Percentiles rank a stretch among this genome's conserved stretches.
Conservation (phyloP, 2,329 filamentous ascomycete genomes). For the Calonectria pseudoreteaudii region DNA sequence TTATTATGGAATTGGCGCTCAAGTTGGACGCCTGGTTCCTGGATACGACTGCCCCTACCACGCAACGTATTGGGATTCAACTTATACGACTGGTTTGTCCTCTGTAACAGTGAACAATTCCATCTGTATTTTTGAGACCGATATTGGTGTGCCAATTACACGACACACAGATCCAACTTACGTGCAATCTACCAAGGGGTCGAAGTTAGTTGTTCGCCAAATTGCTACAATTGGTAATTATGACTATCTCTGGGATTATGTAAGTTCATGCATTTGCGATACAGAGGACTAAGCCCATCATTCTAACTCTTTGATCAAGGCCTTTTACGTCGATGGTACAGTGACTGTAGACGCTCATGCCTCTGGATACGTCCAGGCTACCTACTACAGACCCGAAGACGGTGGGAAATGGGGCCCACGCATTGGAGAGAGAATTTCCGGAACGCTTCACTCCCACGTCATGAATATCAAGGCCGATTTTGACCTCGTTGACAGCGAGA, state of each 20-base stretch:
- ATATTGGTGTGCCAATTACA: constrained; percentile 22
- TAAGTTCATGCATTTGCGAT: background rate
- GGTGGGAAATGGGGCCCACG: constrained; percentile 49
- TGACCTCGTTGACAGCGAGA: constrained; percentile 48
- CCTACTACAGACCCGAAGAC: constrained; percentile 47
- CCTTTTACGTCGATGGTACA: constrained; percentile 63
- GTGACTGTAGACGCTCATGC: constrained; percentile 64
- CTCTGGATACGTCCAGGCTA: constrained; percentile 64
- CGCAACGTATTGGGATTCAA: constrained; percentile 23
- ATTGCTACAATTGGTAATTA: constrained; percentile 67
- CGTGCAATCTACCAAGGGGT: constrained; percentile 60
- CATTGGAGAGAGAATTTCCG: constrained; percentile 41
- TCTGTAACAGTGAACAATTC: constrained; percentile 13
- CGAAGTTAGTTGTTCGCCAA: constrained; percentile 58
- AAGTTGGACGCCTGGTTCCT: constrained; percentile 20
- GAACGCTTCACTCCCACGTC: constrained; percentile 51
- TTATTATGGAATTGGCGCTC: constrained; percentile 26
- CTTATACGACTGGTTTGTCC: constrained; percentile 11
- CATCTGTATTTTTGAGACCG: constrained; percentile 25
- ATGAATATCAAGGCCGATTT: constrained; percentile 54
- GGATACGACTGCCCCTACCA: constrained; percentile 29
- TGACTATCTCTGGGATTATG: constrained; percentile 63
- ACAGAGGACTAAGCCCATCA: background rate
- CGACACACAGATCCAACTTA: constrained; percentile 55
- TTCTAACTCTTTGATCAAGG: constrained; percentile 4